Base-by-base conservation (phyloP, 352 stramenopile species). In the Phytophthora idaei region DNA sequence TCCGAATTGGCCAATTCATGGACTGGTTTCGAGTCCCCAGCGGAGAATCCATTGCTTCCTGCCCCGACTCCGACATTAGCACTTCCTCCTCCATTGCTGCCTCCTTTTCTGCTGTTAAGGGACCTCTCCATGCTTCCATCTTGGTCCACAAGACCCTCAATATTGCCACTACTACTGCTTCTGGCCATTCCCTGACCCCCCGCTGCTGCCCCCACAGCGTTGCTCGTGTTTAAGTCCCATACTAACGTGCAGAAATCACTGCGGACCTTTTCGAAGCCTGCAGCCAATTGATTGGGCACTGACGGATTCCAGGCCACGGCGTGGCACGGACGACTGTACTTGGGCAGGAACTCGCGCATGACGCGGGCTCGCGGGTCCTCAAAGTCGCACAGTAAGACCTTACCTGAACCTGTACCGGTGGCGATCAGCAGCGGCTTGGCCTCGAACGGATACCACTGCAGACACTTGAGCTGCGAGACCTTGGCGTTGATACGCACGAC, bases 1-100 rank as follows among this genome's bases (percentile, higher is more conserved):
- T 96, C 88, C 1, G 88, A 94, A 69, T 96, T 94, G 28, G 86
- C 83, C 28, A 96, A 50, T 68, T 96, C 88, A 65, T 95, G 72
- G 8, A 89, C 71, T 0, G 88, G 88, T 61, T 89, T 89, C 36
- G 83, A 79, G 31, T 73, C 78, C 11, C 62, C 54, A 2, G 64
- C 57, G 12, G 73, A 58, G 32, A 89, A 74, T 21, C 50, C 64
- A 45, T 58, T 66, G 8, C 71, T 54, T 27, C 72, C 64, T 1
- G 64, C 68, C 0, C 68, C 64, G 0, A 73, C 61, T 1, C 71
- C 65, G 10, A 77, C 53, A 56, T 56, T 74, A 36, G 61, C 46
- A 51, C 52, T 67, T 17, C 17, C 28, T 50, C 14, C 52, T 25
- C 58, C 53, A 57, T 53, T 75, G 29, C 32, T 59, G 3, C 61